Percentiles rank a stretch among this genome's conserved stretches.
These are phyloP conservation scores for Ogataea nakhonphanomensis DNA, from an alignment of 805 yeast genomes.

Conservation along the genomic window DNA sequence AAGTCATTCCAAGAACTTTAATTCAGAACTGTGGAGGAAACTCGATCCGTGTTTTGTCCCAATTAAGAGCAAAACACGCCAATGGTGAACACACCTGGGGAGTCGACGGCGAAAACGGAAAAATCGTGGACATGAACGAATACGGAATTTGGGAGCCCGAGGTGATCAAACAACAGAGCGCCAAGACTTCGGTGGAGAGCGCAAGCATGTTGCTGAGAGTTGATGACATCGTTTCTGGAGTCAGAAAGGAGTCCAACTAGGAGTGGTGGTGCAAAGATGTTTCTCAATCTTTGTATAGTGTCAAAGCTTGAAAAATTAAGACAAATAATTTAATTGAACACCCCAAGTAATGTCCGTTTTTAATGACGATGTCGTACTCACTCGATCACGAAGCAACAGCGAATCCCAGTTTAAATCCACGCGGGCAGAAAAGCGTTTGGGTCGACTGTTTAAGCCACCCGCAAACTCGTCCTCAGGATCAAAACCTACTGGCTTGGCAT, in stretches of 20 bases:
- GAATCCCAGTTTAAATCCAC: slow-evolving; percentile 30
- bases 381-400: slow-evolving; percentile 29
- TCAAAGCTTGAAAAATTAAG: slow-evolving; percentile 2
- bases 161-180: slow-evolving; percentile 93
- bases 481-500: slow-evolving; percentile 1
- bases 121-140: slow-evolving; percentile 89
- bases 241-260: slow-evolving; percentile 42
- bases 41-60: slow-evolving; percentile 84
- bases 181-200: slow-evolving; percentile 97
- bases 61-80: slow-evolving; percentile 94
- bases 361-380: slow-evolving; percentile 13
- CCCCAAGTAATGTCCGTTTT: slow-evolving; percentile 1
- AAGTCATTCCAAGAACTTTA: slow-evolving; percentile 95
- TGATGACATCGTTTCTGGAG: slow-evolving; percentile 97
- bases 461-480: slow-evolving; percentile 5
- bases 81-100: slow-evolving; percentile 84
- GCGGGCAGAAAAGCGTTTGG: slow-evolving; percentile 35
- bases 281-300: neutral
- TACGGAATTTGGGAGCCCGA: slow-evolving; percentile 99
- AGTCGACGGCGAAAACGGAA: slow-evolving; percentile 92
- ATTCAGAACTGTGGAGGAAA: slow-evolving; percentile 98
- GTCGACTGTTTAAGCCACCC: slow-evolving; percentile 31
- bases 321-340: neutral
- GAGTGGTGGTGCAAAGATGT: slow-evolving; percentile 6
- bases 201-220: slow-evolving; percentile 93